Evolutionary conservation across 306 rosid species (phyloP), one percentile per base, ranked within the genome.

Genomic region (Ceratonia siliqua): DNA sequence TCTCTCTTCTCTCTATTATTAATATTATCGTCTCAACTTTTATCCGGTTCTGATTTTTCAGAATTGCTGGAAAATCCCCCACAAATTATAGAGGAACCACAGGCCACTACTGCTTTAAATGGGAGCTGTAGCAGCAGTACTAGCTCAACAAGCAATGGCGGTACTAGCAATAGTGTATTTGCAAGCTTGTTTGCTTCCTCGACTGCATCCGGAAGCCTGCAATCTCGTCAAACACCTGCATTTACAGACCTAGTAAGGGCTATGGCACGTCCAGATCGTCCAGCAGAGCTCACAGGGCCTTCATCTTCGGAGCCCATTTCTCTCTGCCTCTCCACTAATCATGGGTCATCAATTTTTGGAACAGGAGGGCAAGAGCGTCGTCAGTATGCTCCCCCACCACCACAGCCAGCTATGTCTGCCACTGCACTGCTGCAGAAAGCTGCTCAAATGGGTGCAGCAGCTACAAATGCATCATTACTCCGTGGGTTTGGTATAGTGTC

Each of bases 381-480:
- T 36, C 98, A 83, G 11, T 91, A 89, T 25, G 80, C 83, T 0
- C 83, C 92, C 0, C 83, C 92, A 0, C 55, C 87, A 0, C 90
- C 90, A 13, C 97, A 85, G 36, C 93, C 97, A 1, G 88, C 93
- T 1, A 87, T 93, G 97, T 93, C 98, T 3, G 98, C 98, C 18
- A 93, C 98, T 1, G 98, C 98, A 8, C 74, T 93, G 22, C 96
- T 93, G 6, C 98, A 93, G 88, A 93, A 91, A 54, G 98, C 98
- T 14, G 97, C 98, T 64, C 97, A 93, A 78, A 91, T 93, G 94
- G 96, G 96, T 1, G 83, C 96, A 1, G 89, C 93, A 6, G 85
- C 92, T 10, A 71, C 98, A 12, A 91, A 84, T 39, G 88, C 87
- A 45, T 89, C 98, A 0, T 72, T 93, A 72, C 92, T 93, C 38